A percentile compares a stretch with the other conserved stretches of the same genome.
Conservation (phyloP, 441 rosid species). For the Pelargonium cotyledonis region DNA sequence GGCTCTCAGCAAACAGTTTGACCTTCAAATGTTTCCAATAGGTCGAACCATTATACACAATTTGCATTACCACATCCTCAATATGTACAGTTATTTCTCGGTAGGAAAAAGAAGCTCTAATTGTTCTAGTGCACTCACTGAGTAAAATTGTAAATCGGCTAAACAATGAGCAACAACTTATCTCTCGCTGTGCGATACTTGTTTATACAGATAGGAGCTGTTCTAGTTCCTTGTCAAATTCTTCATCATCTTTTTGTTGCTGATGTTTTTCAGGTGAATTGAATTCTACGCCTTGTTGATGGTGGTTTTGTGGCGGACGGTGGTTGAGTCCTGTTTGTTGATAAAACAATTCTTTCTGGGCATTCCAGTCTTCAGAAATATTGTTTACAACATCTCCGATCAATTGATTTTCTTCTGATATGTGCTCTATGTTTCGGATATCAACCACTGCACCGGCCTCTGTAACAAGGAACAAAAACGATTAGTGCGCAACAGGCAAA, state of each 20-base stretch:
- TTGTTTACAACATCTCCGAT: slow-evolving; percentile 38
- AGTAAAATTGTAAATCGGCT: neutral
- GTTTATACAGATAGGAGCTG: neutral
- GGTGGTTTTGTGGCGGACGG: slow-evolving; percentile 7
- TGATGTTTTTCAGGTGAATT: neutral
- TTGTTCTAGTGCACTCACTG: no score
- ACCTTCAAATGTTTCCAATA: no score
- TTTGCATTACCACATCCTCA: no score
- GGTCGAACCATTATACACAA: no score
- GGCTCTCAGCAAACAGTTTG: no score
- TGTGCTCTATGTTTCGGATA: slow-evolving; percentile 45
- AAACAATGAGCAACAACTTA: neutral
- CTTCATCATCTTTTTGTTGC: neutral
- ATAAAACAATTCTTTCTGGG: slow-evolving; percentile 36
- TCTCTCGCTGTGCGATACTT: neutral
- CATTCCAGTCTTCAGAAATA: slow-evolving; percentile 44
- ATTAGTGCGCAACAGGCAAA: neutral
- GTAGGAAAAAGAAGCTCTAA: no score
- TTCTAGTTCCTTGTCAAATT: neutral
- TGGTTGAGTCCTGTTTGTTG: slow-evolving; percentile 36
- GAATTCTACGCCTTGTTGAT: neutral
- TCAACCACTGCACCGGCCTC: slow-evolving; percentile 43
- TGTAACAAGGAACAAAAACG: slow-evolving; percentile 21
- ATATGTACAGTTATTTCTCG: no score
- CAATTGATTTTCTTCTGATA: slow-evolving; percentile 38